Evolutionary conservation across 2,329 filamentous ascomycete genomes (phyloP).

Genomic region (Aphanocladium album): DNA sequence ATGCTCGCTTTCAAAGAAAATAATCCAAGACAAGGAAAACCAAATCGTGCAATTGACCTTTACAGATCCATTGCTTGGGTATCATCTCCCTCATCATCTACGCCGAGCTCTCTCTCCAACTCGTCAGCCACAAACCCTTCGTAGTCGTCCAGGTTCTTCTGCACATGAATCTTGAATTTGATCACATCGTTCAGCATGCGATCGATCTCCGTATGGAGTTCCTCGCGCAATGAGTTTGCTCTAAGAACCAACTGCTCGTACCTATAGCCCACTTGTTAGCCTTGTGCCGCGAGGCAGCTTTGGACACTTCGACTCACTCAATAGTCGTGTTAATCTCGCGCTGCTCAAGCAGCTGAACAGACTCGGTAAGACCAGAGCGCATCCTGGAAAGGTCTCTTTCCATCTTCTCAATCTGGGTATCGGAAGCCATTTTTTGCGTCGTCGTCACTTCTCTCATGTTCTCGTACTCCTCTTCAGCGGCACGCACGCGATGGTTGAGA

Average conservation of each 20-base stretch:
- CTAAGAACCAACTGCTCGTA: constrained; percentile 89
- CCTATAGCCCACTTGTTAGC: constrained; percentile 38
- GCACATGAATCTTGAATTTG: constrained; percentile 96
- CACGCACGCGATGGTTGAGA: constrained; percentile 79
- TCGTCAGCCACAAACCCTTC: constrained; percentile 91
- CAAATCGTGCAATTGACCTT: neutral
- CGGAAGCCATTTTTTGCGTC: constrained; percentile 81
- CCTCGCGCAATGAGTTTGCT: constrained; percentile 81
- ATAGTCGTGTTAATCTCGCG: constrained; percentile 95
- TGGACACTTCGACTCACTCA: constrained; percentile 58
- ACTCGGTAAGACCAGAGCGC: constrained; percentile 76
- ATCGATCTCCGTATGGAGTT: constrained; percentile 95
- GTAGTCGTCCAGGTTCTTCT: constrained; percentile 88
- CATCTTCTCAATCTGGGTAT: constrained; percentile 97
- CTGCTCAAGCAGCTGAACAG: constrained; percentile 87
- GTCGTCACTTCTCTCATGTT: constrained; percentile 82
- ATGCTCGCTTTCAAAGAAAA: constrained; percentile 1
- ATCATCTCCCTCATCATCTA: constrained; percentile 53
- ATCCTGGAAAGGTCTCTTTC: constrained; percentile 97
- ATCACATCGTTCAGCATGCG: constrained; percentile 95
- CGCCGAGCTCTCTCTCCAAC: constrained; percentile 78
- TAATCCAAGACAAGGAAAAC: neutral
- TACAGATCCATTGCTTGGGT: constrained; percentile 46
- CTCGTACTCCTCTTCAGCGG: constrained; percentile 89
- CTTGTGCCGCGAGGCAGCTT: neutral